Evolutionary conservation across 805 yeast genomes (phyloP).

Genomic region (Saturnispora gosingensis): DNA sequence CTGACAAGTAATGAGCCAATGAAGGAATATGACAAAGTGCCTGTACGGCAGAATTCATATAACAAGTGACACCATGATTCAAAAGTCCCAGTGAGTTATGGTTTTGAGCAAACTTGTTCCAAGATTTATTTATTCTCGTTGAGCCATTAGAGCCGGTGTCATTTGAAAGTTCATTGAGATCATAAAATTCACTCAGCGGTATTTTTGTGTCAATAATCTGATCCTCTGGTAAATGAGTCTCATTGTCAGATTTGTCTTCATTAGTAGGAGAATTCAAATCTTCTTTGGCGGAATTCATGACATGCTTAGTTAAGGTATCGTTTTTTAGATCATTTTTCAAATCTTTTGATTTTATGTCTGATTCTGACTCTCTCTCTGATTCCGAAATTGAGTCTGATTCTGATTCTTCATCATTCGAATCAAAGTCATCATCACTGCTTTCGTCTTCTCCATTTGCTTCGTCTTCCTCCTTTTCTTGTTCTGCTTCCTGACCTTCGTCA

Average conservation of each 20-base stretch:
- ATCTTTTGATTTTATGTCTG: slow-evolving; percentile 9
- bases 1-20: slow-evolving; percentile 69
- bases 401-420: slow-evolving; percentile 18
- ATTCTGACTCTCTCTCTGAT: neutral
- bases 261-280: slow-evolving; percentile 12
- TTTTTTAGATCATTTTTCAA: slow-evolving; percentile 22
- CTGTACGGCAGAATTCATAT: slow-evolving; percentile 92
- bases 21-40: slow-evolving; percentile 88
- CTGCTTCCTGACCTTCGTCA: neutral
- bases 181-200: slow-evolving; percentile 38
- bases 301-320: slow-evolving; percentile 10
- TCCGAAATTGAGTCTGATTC: slow-evolving; percentile 13
- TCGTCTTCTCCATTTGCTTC: slow-evolving; percentile 3
- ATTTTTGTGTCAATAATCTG: slow-evolving; percentile 15
- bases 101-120: slow-evolving; percentile 44
- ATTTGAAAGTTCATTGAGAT: slow-evolving; percentile 43
- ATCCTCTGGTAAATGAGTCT: slow-evolving; percentile 15
- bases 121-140: slow-evolving; percentile 55
- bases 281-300: neutral
- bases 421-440: slow-evolving; percentile 4
- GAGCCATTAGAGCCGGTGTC: slow-evolving; percentile 62
- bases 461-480: neutral
- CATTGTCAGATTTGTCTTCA: slow-evolving; percentile 16
- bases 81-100: slow-evolving; percentile 66
- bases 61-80: slow-evolving; percentile 94